Base-by-base conservation (phyloP, 768 basidiomycete genomes). In the Boletus speciosus region DNA sequence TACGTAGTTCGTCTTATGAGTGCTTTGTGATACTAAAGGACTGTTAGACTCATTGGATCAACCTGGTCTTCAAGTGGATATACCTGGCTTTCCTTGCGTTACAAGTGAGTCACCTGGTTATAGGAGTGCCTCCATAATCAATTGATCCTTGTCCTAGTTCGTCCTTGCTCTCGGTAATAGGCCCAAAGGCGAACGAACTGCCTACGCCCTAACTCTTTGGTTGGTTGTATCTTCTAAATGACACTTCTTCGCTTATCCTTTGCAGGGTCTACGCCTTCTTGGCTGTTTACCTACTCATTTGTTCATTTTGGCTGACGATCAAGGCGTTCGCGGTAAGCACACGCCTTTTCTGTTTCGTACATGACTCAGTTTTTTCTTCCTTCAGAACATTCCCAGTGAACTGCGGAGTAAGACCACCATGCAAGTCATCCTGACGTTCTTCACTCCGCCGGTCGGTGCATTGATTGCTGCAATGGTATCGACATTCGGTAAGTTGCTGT, bases 391-490 rank as follows among this genome's bases (percentile, higher is more conserved):
- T 44, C 85, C 86, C 6, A 61, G 45, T 0, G 59, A 76, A 37
- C 61, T 90, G 51, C 69, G 76, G 57, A 70, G 77, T 49, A 80
- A 84, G 58, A 76, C 79, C 0, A 58, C 76, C 2, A n/a, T 39
- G 1, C 61, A 83, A 57, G 76, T 88, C 51, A 72, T 92, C 52
- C 16, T 58, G 4, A 77, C 78, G 4, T 85, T 93, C 71, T 83
- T 97, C 66, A 77, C 73, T 39, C 86, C 89, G 15, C 86, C 91
- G 2, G 82, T 90, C 45, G 90, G 90, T 53, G 79, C 90, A 23
- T 70, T 95, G 52, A 84, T 94, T 44, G 93, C 90, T 27, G 93
- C 93, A 8, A 84, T 94, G 76, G 72, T 90, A 51, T 91, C 91
- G 4, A 95, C 93, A 2, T 92, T 91, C 62, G 95, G 92, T 81